Conservation (phyloP, 1,284 basidiomycete species). For the Inonotus hispidus region DNA sequence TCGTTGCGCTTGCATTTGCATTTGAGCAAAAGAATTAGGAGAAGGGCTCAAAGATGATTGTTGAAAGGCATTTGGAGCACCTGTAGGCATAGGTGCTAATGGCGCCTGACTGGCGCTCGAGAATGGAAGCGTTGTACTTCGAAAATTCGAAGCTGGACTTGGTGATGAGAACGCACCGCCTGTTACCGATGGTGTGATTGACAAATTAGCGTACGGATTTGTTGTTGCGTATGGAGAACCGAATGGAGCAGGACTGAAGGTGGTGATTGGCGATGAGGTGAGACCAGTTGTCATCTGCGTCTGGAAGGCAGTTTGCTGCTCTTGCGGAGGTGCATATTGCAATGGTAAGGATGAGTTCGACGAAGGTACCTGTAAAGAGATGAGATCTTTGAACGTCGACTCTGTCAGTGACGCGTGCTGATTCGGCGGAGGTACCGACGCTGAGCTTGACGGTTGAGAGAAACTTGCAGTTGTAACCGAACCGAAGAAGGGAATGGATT, state of each 20-base stretch:
- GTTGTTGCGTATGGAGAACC: background rate
- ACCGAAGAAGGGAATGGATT: constrained; percentile 3
- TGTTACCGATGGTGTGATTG: background rate
- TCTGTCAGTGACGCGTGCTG: constrained; percentile 33
- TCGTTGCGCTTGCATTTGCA: constrained; percentile 4
- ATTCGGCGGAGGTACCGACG: constrained; percentile 11
- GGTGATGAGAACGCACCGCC: constrained; percentile 3
- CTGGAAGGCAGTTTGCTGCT: constrained; percentile 13
- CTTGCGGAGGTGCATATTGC: constrained; percentile 37
- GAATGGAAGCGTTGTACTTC: constrained; percentile 12
- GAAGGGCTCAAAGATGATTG: constrained; percentile 19
- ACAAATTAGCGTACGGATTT: constrained; percentile 14
- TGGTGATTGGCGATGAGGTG: background rate
- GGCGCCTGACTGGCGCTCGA: constrained; percentile 5
- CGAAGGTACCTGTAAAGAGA: constrained; percentile 41
- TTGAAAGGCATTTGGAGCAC: constrained; percentile 17
- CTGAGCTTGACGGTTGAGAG: constrained; percentile 6
- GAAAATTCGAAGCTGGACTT: background rate
- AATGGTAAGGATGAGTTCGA: constrained; percentile 48
- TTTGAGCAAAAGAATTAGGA: constrained; percentile 24
- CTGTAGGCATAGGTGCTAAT: constrained; percentile 17
- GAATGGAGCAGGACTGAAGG: constrained; percentile 3
- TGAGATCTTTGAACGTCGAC: constrained; percentile 36
- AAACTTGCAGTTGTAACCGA: background rate
- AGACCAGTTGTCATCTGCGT: background rate